Evolutionary conservation across 2,329 filamentous ascomycete species (phyloP), one percentile per base, ranked within the genome.

Genomic region (Leptosphaerulina australis): DNA sequence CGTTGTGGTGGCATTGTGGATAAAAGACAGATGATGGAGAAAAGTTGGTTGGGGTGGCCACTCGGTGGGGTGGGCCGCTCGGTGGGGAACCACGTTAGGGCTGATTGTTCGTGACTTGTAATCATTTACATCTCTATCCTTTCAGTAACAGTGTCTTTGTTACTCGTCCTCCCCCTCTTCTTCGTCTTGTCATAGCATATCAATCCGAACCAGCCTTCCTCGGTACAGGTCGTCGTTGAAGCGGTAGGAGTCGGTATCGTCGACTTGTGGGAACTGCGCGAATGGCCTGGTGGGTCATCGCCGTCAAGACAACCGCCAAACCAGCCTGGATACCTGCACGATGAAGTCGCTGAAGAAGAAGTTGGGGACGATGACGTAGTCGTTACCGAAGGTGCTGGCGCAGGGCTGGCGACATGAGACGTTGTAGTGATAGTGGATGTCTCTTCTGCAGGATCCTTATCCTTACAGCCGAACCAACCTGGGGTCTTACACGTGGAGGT

Each of bases 401-500:
- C 59, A n/a, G 60, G 62, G 51, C 59, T 61, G 50, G 33, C 55
- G 2, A 65, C 65, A 8, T 56, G 54, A 2, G 50, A 81, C 15
- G 55, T 53, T 7, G 55, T 54, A 0, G 50, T 62, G 62, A 29
- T 70, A 74, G 40, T 76, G 70, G 63, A 75, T 70, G 62, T 82
- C n/a, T 59, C 46, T 24, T 52, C 55, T 36, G 31, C 31, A 17
- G 48, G 41, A 5, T 51, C 48, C 9, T 46, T 46, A 25, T 68
- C 84, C 21, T 84, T 82, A 69, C 84, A 87, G 11, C 84, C 84
- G 61, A 87, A 87, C 81, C 84, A 87, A 2, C 85, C 85, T 2
- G 83, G 83, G 2, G 72, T 75, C 44, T 75, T n/a, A 77, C 82
- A 50, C 68, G 74, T 80, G 0, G 66, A 68, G 3, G 65, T 69